Percentiles rank a stretch among this genome's conserved stretches.
Conservation (phyloP, 306 rosid genomes). For the Alnus rubra region DNA sequence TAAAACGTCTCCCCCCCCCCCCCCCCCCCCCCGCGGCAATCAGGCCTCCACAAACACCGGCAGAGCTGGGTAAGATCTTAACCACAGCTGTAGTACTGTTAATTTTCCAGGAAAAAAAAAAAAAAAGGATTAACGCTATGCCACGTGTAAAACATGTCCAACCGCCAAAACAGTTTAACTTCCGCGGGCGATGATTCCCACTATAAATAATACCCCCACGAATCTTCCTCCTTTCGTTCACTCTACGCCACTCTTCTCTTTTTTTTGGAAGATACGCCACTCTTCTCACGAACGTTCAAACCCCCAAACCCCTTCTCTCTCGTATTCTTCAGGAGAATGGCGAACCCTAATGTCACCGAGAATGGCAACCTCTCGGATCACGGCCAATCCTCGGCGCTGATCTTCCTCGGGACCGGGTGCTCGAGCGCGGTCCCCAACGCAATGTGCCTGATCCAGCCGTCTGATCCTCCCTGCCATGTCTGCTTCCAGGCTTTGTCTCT, state of each 20-base stretch:
- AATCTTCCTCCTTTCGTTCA: not conserved
- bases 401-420: constrained; percentile 91
- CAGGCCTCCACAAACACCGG: no score
- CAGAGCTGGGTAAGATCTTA: no score
- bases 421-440: constrained; percentile 85
- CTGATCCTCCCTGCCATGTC: constrained; percentile 81
- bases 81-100: no score
- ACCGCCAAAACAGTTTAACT: not conserved
- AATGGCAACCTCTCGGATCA: constrained; percentile 19
- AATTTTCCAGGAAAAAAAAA: no score
- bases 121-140: no score
- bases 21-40: no score
- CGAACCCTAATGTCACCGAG: constrained; percentile 40
- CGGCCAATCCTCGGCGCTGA: constrained; percentile 72
- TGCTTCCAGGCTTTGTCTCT: constrained; percentile 64
- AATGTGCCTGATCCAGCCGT: constrained; percentile 74
- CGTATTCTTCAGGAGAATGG: constrained; percentile 39
- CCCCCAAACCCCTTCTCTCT: not conserved
- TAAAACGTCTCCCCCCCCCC: no score
- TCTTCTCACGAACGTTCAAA: not conserved
- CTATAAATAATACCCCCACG: not conserved
- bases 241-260: not conserved
- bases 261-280: not conserved
- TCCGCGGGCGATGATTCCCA: constrained; percentile 2
- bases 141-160: not conserved